Evolutionary conservation across 2,329 filamentous ascomycete genomes (phyloP).

Genomic region (Rutstroemia sp.): DNA sequence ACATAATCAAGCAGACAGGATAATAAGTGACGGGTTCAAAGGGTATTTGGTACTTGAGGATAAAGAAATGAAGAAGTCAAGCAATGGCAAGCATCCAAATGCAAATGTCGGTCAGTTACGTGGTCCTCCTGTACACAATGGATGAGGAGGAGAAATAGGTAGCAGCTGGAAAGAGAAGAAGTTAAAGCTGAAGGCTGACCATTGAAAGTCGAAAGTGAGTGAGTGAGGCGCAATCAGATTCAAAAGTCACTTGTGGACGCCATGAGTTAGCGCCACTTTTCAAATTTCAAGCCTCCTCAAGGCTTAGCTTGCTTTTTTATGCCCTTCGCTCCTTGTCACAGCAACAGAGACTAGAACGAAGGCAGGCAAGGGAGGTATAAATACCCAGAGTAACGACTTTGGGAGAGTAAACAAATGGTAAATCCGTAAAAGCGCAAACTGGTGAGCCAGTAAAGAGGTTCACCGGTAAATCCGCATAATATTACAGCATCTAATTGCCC

Average conservation of each 20-base stretch:
- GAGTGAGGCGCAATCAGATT: neutral
- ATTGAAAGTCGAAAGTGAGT: neutral
- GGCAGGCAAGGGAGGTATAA: neutral
- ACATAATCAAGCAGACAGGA: slow-evolving; percentile 8
- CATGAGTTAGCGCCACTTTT: slow-evolving; percentile 7
- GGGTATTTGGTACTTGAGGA: neutral
- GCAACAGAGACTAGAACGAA: neutral
- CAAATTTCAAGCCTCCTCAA: neutral
- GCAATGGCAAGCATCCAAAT: no score
- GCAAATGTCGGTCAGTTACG: no score
- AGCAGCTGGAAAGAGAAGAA: neutral
- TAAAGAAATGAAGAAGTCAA: neutral
- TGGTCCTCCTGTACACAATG: no score
- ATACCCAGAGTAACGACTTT: neutral
- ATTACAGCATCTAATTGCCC: no score
- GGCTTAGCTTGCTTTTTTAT: slow-evolving; percentile 4
- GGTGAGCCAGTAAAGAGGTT: neutral
- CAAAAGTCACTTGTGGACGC: neutral
- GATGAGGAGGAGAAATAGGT: neutral
- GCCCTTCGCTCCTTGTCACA: neutral
- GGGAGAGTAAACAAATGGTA: neutral
- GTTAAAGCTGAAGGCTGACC: slow-evolving; percentile 7
- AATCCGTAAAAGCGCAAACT: no score
- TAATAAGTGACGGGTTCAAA: neutral
- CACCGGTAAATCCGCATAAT: neutral